Percentiles rank a stretch among this genome's conserved stretches.
These are phyloP conservation scores for Aspergillus baeticus DNA, from an alignment of 495 filamentous ascomycete genomes.

Conservation along the genomic window DNA sequence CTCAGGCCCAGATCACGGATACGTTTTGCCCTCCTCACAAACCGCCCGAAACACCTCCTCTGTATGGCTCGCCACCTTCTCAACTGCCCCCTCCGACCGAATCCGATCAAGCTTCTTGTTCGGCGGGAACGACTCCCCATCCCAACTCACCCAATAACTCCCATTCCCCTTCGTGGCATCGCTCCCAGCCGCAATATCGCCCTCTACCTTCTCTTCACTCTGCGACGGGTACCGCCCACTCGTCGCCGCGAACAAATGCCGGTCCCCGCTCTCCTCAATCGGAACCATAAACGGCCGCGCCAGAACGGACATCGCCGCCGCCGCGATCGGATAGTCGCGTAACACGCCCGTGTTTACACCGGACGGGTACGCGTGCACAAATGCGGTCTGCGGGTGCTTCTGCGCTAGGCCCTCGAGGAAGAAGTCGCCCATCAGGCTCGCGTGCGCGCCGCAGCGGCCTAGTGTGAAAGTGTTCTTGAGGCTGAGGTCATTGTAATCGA, in stretches of 20 bases:
- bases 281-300: conserved; percentile 24
- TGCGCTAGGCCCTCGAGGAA: conserved; percentile 13
- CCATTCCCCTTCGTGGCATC: conserved; percentile 17
- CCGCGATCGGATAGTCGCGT: conserved; percentile 20
- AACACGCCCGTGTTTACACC: conserved; percentile 45
- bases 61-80: conserved; percentile 20
- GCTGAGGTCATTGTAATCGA: conserved; percentile 50
- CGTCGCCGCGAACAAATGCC: conserved; percentile 45
- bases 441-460: conserved; percentile 42
- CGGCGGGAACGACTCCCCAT: conserved; percentile 14
- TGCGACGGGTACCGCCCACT: conserved; percentile 35
- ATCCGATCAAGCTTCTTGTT: conserved; percentile 8
- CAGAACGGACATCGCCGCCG: conserved; percentile 11
- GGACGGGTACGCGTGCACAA: conserved; percentile 60
- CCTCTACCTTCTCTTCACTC: background rate
- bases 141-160: conserved; percentile 17
- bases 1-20: conserved; percentile 10
- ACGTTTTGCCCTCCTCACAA: conserved; percentile 12
- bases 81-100: conserved; percentile 12
- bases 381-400: conserved; percentile 47
- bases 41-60: conserved; percentile 18
- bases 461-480: conserved; percentile 33
- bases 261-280: conserved; percentile 40
- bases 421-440: conserved; percentile 18
- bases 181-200: conserved; percentile 4